Percentiles rank a stretch among this genome's conserved stretches.
phyloP scores from a whole-genome alignment of 2,329 filamentous ascomycete species.

The Ophiostoma australiae region DNA sequence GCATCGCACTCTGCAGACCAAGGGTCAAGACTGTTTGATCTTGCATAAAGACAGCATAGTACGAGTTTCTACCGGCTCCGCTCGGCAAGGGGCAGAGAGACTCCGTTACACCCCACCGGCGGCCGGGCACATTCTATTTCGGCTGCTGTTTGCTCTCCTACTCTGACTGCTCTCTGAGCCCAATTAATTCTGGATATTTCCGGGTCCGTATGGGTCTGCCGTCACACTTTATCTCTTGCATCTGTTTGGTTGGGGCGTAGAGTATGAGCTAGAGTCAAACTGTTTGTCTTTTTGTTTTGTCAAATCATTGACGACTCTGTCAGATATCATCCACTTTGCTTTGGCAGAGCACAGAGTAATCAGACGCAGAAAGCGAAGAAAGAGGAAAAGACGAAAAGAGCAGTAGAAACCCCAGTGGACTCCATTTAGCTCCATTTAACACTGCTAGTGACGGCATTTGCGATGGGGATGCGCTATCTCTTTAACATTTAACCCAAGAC shows the following conservation, averaged over 20 bases:
- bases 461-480: not conserved
- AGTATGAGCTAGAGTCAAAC: not conserved
- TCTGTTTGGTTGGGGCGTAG: not conserved
- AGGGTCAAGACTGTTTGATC: not conserved
- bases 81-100: not conserved
- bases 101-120: not conserved
- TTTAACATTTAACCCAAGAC: not conserved
- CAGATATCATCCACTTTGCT: not conserved
- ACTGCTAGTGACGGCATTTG: not conserved
- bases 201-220: conserved; percentile 5
- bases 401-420: not conserved
- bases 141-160: not conserved
- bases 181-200: not conserved
- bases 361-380: not conserved
- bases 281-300: not conserved
- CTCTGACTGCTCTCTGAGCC: not conserved
- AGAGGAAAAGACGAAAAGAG: not conserved
- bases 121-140: not conserved
- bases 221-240: not conserved
- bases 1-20: not conserved
- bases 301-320: not conserved
- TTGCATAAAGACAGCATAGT: not conserved
- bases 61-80: not conserved
- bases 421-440: not conserved
- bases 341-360: not conserved